These are phyloP conservation scores for Penicillium manginii DNA, from an alignment of 495 filamentous ascomycete genomes.

Conservation along the genomic window DNA sequence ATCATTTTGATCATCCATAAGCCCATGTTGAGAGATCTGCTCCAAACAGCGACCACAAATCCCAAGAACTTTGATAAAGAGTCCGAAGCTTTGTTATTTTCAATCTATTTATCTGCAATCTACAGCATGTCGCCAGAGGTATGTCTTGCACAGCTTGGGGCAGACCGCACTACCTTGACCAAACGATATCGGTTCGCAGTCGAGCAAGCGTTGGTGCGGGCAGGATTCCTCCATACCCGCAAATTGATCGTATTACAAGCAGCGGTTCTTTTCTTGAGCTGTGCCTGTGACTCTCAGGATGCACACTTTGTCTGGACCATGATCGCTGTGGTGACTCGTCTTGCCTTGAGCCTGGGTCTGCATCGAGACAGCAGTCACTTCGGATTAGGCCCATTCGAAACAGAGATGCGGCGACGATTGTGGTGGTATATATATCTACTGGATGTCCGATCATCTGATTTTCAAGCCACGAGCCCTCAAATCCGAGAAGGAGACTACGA, in stretches of 20 bases:
- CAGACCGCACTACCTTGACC: slow-evolving; percentile 37
- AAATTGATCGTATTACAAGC: slow-evolving; percentile 70
- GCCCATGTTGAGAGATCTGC: slow-evolving; percentile 50
- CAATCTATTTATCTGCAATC: slow-evolving; percentile 73
- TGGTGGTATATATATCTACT: slow-evolving; percentile 20
- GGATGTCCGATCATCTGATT: slow-evolving; percentile 13
- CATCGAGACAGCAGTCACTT: slow-evolving; percentile 70
- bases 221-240: slow-evolving; percentile 65
- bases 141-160: slow-evolving; percentile 20
- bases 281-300: slow-evolving; percentile 58
- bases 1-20: slow-evolving; percentile 62
- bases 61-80: slow-evolving; percentile 50
- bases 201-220: slow-evolving; percentile 68
- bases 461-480: slow-evolving; percentile 7
- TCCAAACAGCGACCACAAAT: slow-evolving; percentile 40
- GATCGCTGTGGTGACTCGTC: slow-evolving; percentile 64
- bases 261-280: slow-evolving; percentile 63
- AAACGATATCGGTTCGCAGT: slow-evolving; percentile 68
- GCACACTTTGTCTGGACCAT: slow-evolving; percentile 59
- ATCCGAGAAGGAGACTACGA: slow-evolving; percentile 7
- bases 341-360: slow-evolving; percentile 70
- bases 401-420: slow-evolving; percentile 19
- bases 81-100: slow-evolving; percentile 68
- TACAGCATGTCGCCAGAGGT: slow-evolving; percentile 56
- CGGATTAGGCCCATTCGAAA: slow-evolving; percentile 17